phyloP scores from a whole-genome alignment of 78 protist genomes.

The Pelomyxa schiedti region DNA sequence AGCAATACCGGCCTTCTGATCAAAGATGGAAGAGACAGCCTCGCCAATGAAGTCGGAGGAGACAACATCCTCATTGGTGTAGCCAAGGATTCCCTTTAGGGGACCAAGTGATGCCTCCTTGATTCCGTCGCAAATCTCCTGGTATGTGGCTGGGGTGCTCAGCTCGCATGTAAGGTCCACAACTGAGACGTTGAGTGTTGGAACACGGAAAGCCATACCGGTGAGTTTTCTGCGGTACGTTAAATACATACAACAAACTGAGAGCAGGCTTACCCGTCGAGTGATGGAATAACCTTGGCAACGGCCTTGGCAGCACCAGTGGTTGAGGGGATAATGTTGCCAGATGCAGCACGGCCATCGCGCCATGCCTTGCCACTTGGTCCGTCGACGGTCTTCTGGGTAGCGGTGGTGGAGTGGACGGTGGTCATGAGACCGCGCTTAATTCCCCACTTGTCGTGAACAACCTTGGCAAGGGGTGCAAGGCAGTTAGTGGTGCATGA shows the following conservation, averaged over 20 bases:
- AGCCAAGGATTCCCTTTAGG: slow-evolving; percentile 82
- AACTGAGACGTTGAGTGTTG: slow-evolving; percentile 96
- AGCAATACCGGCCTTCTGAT: slow-evolving; percentile 89
- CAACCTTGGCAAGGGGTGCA: slow-evolving; percentile 94
- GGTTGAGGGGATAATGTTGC: slow-evolving; percentile 97
- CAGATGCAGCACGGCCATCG: slow-evolving; percentile 86
- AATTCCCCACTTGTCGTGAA: slow-evolving; percentile 92
- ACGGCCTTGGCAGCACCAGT: slow-evolving; percentile 99
- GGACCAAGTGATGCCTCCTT: slow-evolving; percentile 67
- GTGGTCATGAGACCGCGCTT: slow-evolving; percentile 98
- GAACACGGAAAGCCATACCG: slow-evolving; percentile 99
- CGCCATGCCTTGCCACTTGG: slow-evolving; percentile 95
- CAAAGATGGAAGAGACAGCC: slow-evolving; percentile 86
- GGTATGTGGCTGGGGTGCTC: slow-evolving; percentile 76
- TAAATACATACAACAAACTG: too few species aligned
- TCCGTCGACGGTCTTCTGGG: slow-evolving; percentile 96
- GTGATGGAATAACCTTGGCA: slow-evolving; percentile 53
- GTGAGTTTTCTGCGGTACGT: slow-evolving; percentile 92
- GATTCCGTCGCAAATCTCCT: slow-evolving; percentile 72
- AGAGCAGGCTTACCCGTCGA: slow-evolving; percentile 12
- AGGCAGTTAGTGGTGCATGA: slow-evolving; percentile 99
- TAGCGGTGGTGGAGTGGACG: slow-evolving; percentile 97
- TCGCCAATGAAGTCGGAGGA: slow-evolving; percentile 88
- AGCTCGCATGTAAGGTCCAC: slow-evolving; percentile 91
- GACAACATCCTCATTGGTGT: slow-evolving; percentile 94